Conservation (phyloP, 2,329 filamentous ascomycete species). For the Exserohilum rostratum region DNA sequence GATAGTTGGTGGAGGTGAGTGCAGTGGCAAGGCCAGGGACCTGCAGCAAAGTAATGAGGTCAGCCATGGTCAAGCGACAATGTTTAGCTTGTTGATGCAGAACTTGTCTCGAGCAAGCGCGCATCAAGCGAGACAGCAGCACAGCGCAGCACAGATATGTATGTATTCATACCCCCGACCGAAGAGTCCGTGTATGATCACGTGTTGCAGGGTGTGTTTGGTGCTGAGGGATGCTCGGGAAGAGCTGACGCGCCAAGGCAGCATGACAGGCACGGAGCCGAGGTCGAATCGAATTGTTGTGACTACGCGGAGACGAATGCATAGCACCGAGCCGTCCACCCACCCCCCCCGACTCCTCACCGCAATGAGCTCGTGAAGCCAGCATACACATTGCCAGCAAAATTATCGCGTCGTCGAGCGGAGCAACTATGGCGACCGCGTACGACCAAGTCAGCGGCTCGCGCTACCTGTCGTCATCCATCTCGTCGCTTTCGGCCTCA, state of each 20-base stretch:
- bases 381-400: not conserved
- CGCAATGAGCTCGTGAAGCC: slow-evolving; percentile 16
- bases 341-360: slow-evolving; percentile 6
- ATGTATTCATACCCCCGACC: too few species aligned
- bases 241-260: slow-evolving; percentile 22
- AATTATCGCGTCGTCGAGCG: not conserved
- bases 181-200: too few species aligned
- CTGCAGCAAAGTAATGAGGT: slow-evolving; percentile 21
- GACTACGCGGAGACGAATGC: slow-evolving; percentile 23
- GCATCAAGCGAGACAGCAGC: slow-evolving; percentile 12
- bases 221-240: slow-evolving; percentile 7
- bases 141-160: not conserved
- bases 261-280: slow-evolving; percentile 10
- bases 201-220: slow-evolving; percentile 3
- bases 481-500: slow-evolving; percentile 71
- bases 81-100: slow-evolving; percentile 12
- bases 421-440: slow-evolving; percentile 51
- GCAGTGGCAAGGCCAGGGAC: slow-evolving; percentile 2
- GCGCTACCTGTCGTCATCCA: slow-evolving; percentile 68
- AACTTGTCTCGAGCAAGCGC: slow-evolving; percentile 8
- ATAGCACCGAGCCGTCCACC: slow-evolving; percentile 10
- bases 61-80: slow-evolving; percentile 20
- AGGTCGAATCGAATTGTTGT: slow-evolving; percentile 20
- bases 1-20: not conserved
- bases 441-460: slow-evolving; percentile 61